These are phyloP conservation scores for Aureobasidium namibiae DNA, from an alignment of 2,329 filamentous ascomycete genomes.

Conservation along the genomic window DNA sequence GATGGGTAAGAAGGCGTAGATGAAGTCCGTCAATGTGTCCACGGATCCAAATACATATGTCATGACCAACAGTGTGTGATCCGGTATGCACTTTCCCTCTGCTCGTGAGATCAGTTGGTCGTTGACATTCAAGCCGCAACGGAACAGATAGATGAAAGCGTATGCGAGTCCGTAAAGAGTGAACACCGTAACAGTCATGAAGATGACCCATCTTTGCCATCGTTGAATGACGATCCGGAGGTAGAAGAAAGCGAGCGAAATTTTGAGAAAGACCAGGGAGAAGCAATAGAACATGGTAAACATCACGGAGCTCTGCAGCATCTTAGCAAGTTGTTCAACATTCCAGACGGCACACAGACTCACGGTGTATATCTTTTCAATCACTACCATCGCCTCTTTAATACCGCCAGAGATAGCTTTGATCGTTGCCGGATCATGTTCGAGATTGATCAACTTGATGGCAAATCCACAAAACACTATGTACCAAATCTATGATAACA, in stretches of 20 bases:
- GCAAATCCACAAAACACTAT: not conserved
- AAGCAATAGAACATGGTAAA: slow-evolving; percentile 31
- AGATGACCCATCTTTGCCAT: slow-evolving; percentile 29
- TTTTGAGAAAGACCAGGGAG: slow-evolving; percentile 34
- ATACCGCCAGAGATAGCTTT: not conserved
- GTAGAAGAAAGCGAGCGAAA: slow-evolving; percentile 38
- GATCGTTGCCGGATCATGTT: not conserved
- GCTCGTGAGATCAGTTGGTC: slow-evolving; percentile 17
- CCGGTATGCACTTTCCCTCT: slow-evolving; percentile 15
- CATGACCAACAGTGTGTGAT: slow-evolving; percentile 17
- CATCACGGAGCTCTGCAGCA: not conserved
- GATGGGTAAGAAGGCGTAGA: slow-evolving; percentile 31
- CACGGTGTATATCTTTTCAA: not conserved
- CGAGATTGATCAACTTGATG: not conserved
- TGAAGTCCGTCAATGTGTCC: slow-evolving; percentile 29
- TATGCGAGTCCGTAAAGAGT: slow-evolving; percentile 29
- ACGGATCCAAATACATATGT: slow-evolving; percentile 22
- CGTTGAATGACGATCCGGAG: slow-evolving; percentile 31
- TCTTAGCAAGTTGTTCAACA: too few relatives aligned
- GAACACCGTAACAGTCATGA: slow-evolving; percentile 15
- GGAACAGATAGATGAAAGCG: slow-evolving; percentile 23
- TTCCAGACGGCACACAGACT: not conserved
- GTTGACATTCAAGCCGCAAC: slow-evolving; percentile 22
- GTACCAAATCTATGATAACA: not conserved
- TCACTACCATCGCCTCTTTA: not conserved